Evolutionary conservation across 2,329 filamentous ascomycete genomes (phyloP), one percentile per base, ranked within the genome.

Genomic region (Fusarium austroafricanum): DNA sequence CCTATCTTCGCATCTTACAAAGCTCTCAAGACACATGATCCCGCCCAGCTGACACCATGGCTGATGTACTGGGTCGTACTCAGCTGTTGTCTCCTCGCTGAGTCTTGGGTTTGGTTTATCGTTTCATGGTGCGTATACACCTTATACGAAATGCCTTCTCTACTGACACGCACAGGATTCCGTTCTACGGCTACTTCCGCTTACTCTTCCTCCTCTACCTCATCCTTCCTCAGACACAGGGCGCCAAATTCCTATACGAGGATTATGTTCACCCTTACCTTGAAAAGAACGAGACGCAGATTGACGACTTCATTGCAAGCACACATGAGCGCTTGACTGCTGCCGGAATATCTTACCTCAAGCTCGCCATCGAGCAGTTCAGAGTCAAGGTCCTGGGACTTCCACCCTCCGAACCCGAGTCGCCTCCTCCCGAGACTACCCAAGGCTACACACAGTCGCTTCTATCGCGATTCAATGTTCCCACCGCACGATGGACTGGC

Each of bases 11-110:
- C 95, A 71, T 97, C 95, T 68, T 98, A 97, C 87, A 98, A 98
- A 84, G 95, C 96, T 47, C 91, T 99, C 76, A 95, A 96, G 82
- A 94, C 93, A 17, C 91, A 92, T 52, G 93, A 97, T 79, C 94
- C 94, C 3, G 90, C 93, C 37, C 90, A 96, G 77, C 86, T 97
- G 62, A 93, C 93, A 68, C 95, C 95, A 90, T 99, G 96, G 96
- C 88, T 98, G 71, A 98, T 98, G 92, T 99, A 98, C 86, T 99
- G 95, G 92, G 93, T 97, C 63, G 93, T 97, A 23, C 87, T 97
- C 69, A 92, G 92, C 64, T 90, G 92, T 78, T 88, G 90, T 73
- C 85, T 94, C 57, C 87, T 96, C 65, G 88, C 90, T 79, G 96
- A 98, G 82, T 94, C 91, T 45, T 97, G 94, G 88, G 89, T 92